Conservation (phyloP, 345 rosid genomes). For the Citrus mangshanensis region DNA sequence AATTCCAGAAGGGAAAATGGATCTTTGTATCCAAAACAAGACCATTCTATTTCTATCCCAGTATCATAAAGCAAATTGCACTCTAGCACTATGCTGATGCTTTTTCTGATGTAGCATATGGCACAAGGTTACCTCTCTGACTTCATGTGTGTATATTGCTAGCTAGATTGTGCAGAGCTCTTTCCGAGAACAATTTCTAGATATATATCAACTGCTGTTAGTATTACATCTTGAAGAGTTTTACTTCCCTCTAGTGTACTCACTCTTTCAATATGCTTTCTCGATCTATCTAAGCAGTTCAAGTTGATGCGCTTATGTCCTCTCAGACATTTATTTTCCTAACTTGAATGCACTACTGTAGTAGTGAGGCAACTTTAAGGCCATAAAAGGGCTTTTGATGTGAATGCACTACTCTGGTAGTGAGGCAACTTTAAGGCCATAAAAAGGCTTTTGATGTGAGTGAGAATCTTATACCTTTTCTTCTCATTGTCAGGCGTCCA, state of each 20-base stretch:
- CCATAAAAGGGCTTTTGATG: not conserved
- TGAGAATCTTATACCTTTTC: constrained; percentile 42
- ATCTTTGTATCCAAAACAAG: not conserved
- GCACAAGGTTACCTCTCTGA: not conserved
- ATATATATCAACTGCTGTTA: not conserved
- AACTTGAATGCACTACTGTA: not conserved
- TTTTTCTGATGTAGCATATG: not conserved
- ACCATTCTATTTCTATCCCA: not conserved
- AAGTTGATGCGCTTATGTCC: not conserved
- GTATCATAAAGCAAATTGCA: not conserved
- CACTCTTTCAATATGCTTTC: not conserved
- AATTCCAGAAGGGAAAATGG: not conserved
- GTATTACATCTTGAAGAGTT: not conserved
- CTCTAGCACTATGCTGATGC: not conserved
- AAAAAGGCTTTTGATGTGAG: not conserved
- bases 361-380: not conserved
- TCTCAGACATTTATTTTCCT: not conserved
- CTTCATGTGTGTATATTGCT: not conserved
- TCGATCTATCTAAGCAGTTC: not conserved
- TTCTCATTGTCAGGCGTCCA: constrained; percentile 65
- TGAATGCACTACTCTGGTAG: not conserved
- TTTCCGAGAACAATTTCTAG: not conserved
- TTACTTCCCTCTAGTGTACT: not conserved
- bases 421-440: not conserved
- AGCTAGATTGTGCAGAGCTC: not conserved